A percentile compares a stretch with the other conserved stretches of the same genome.
Conservation (phyloP, 179 eudicot species). For the Spinacia oleracea region DNA sequence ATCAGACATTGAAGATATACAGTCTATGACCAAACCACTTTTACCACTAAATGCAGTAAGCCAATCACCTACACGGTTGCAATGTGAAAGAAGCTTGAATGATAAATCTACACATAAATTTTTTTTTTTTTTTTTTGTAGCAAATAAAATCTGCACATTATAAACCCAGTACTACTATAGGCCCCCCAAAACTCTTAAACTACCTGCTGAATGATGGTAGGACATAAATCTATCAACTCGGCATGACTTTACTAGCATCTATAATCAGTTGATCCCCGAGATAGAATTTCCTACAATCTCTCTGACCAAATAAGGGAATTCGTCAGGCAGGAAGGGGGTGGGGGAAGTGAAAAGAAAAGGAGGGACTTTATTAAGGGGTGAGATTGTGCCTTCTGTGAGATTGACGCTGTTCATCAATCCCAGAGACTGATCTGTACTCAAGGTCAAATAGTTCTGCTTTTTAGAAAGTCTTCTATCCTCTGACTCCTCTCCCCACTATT, state of each 20-base stretch:
- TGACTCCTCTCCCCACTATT: too few species aligned
- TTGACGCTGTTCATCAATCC: too few species aligned
- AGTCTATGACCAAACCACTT: not conserved
- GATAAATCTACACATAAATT: not conserved
- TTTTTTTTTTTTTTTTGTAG: too few species aligned
- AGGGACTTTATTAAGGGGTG: too few species aligned
- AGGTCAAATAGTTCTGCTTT: too few species aligned
- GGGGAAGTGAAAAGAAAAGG: too few species aligned
- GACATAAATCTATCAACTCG: not conserved
- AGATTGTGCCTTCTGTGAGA: too few species aligned
- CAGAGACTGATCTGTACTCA: too few species aligned
- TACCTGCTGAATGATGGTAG: not conserved
- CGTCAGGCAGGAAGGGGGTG: too few species aligned
- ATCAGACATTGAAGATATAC: too few species aligned
- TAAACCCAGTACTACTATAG: not conserved
- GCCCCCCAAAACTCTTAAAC: not conserved
- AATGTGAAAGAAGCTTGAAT: not conserved
- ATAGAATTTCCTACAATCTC: too few species aligned
- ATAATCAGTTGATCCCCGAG: not conserved
- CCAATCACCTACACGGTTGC: not conserved
- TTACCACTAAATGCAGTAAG: not conserved
- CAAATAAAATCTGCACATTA: not conserved
- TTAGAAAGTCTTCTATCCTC: too few species aligned
- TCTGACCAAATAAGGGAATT: not conserved
- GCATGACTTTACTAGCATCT: not conserved